Conservation (phyloP, 176 grass and related monocot genomes). For the Triticum urartu region DNA sequence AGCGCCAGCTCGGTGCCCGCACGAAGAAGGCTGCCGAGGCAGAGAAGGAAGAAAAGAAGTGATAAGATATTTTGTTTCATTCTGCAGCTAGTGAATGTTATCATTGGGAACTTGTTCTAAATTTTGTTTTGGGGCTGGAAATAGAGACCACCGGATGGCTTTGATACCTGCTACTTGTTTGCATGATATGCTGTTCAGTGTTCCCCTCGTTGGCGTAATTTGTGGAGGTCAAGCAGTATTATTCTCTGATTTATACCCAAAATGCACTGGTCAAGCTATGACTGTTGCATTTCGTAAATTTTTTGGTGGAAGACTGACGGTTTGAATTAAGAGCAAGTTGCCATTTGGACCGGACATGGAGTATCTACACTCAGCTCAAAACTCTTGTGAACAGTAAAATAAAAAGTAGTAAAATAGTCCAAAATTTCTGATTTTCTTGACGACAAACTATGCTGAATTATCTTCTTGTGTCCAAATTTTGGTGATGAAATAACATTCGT, state of each 20-base stretch:
- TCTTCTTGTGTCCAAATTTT: too few species aligned
- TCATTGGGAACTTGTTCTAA: conserved; percentile 8
- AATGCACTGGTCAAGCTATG: background rate
- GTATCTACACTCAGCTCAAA: too few species aligned
- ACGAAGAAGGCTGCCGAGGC: conserved; percentile 88
- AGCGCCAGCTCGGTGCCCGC: conserved; percentile 66
- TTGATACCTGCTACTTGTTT: conserved; percentile 26
- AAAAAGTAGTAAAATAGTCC: too few species aligned
- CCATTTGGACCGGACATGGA: too few species aligned
- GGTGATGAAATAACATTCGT: too few species aligned
- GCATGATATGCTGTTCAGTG: background rate
- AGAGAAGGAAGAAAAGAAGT: conserved; percentile 92
- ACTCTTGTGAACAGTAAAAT: too few species aligned
- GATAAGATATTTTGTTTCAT: conserved; percentile 13
- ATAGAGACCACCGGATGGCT: conserved; percentile 27
- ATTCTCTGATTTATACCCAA: background rate
- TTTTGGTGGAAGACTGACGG: too few species aligned
- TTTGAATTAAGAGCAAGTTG: too few species aligned
- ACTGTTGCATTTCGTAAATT: background rate
- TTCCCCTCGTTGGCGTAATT: background rate
- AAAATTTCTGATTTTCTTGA: too few species aligned
- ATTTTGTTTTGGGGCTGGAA: conserved; percentile 43
- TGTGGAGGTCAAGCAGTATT: background rate
- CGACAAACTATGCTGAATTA: too few species aligned
- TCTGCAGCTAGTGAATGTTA: conserved; percentile 29